Evolutionary conservation across 495 filamentous ascomycete genomes (phyloP).

Genomic region (Trichoderma asperelloides): DNA sequence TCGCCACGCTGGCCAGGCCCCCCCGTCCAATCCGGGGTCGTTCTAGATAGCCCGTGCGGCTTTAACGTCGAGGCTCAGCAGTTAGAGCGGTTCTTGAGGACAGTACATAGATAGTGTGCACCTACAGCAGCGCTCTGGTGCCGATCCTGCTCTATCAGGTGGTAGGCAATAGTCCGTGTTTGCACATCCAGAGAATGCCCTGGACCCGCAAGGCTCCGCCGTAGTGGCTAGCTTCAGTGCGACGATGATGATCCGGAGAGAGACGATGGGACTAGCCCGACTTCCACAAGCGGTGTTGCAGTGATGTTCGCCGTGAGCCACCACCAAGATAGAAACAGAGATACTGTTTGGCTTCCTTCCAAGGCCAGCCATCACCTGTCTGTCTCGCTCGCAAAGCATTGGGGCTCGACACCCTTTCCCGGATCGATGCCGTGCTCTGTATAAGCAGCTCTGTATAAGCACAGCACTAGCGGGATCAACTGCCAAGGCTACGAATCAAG

Average conservation of each 20-base stretch:
- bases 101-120: too few species aligned
- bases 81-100: not conserved
- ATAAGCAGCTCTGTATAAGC: not conserved
- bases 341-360: too few species aligned
- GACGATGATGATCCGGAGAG: not conserved
- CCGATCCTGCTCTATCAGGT: conserved; percentile 3
- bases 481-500: not conserved
- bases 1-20: not conserved
- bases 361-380: not conserved
- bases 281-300: not conserved
- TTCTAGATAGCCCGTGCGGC: not conserved
- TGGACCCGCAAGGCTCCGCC: not conserved
- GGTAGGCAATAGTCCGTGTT: not conserved
- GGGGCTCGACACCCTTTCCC: too few species aligned
- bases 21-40: not conserved
- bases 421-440: not conserved
- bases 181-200: not conserved
- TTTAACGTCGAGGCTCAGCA: not conserved
- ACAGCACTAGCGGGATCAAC: not conserved
- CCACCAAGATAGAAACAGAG: not conserved
- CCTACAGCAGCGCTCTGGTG: not conserved
- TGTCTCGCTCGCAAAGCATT: not conserved
- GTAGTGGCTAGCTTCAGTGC: not conserved
- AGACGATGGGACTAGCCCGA: not conserved
- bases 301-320: not conserved